These are phyloP conservation scores for Achaetomiella virescens DNA, from an alignment of 495 filamentous ascomycete genomes.

Conservation along the genomic window DNA sequence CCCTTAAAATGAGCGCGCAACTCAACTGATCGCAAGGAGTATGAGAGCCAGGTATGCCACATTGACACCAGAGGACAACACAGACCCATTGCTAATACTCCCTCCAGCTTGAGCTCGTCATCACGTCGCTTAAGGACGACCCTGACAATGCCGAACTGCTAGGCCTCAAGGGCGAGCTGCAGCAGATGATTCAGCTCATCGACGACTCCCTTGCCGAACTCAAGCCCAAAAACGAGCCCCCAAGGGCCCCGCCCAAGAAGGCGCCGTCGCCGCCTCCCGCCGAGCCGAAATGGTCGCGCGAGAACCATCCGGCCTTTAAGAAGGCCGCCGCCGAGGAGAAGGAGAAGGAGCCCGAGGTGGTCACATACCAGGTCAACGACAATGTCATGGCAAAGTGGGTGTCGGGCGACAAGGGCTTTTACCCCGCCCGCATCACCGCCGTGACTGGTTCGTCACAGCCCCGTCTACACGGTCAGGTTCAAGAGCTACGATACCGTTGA, in stretches of 20 bases:
- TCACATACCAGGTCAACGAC: constrained; percentile 80
- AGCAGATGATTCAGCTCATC: constrained; percentile 74
- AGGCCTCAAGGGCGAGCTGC: constrained; percentile 72
- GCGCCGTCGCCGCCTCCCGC: constrained; percentile 35
- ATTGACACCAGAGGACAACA: neutral
- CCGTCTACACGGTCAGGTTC: constrained; percentile 91
- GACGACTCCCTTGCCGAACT: constrained; percentile 76
- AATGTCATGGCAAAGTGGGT: constrained; percentile 84
- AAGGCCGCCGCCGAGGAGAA: constrained; percentile 45
- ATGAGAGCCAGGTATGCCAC: constrained; percentile 64
- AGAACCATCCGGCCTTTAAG: constrained; percentile 65
- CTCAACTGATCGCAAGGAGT: constrained; percentile 77
- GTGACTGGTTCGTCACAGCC: constrained; percentile 89
- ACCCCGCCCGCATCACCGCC: constrained; percentile 85
- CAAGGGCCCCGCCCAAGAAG: constrained; percentile 44
- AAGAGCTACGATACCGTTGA: constrained; percentile 83
- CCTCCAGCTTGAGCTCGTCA: constrained; percentile 70
- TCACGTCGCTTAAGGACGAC: constrained; percentile 70
- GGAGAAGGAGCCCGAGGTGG: constrained; percentile 38
- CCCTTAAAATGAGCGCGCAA: constrained; percentile 32
- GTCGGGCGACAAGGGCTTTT: constrained; percentile 83
- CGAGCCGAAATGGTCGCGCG: constrained; percentile 64
- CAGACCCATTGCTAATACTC: constrained; percentile 5
- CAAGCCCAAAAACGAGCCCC: constrained; percentile 37
- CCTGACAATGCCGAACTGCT: constrained; percentile 77